Percentiles rank a stretch among this genome's conserved stretches.
Conservation (phyloP, 2,329 filamentous ascomycete species). For the Penicillium sp. region DNA sequence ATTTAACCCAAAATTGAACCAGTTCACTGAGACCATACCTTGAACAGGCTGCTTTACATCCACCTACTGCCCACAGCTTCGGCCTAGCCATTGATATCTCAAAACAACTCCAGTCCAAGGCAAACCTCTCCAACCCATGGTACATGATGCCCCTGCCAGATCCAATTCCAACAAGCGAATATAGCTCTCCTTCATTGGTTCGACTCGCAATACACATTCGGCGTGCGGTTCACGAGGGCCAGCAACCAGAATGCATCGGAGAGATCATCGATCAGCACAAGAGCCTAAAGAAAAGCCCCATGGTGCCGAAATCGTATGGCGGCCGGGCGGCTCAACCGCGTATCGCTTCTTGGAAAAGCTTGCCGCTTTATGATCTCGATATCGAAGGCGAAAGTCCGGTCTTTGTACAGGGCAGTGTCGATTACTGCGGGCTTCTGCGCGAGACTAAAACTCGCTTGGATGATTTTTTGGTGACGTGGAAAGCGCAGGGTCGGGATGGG, state of each 20-base stretch:
- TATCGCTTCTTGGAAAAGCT: slow-evolving; percentile 5
- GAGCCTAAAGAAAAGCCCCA: background rate
- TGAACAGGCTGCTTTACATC: slow-evolving; percentile 5
- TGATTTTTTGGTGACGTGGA: slow-evolving; percentile 12
- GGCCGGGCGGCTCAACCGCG: slow-evolving; percentile 6
- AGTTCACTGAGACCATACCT: background rate
- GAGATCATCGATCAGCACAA: slow-evolving; percentile 5
- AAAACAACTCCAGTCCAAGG: background rate
- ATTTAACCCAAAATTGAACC: background rate
- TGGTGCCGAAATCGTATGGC: slow-evolving; percentile 3
- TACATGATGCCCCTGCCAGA: slow-evolving; percentile 10
- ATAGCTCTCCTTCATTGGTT: background rate
- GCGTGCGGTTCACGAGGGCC: background rate
- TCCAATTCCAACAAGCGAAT: slow-evolving; percentile 5
- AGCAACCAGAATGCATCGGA: slow-evolving; percentile 7
- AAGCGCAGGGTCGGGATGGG: background rate
- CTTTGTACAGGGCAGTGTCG: slow-evolving; percentile 7
- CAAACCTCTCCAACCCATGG: slow-evolving; percentile 5
- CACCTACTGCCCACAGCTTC: background rate
- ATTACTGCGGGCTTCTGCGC: slow-evolving; percentile 8
- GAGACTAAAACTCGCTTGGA: slow-evolving; percentile 5
- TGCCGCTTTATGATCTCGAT: slow-evolving; percentile 6
- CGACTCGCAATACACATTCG: slow-evolving; percentile 5
- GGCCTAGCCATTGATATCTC: slow-evolving; percentile 6
- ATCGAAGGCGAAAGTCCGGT: slow-evolving; percentile 6